Base-by-base conservation (phyloP, 2,329 filamentous ascomycete species). In the Dactylellina cionopaga region DNA sequence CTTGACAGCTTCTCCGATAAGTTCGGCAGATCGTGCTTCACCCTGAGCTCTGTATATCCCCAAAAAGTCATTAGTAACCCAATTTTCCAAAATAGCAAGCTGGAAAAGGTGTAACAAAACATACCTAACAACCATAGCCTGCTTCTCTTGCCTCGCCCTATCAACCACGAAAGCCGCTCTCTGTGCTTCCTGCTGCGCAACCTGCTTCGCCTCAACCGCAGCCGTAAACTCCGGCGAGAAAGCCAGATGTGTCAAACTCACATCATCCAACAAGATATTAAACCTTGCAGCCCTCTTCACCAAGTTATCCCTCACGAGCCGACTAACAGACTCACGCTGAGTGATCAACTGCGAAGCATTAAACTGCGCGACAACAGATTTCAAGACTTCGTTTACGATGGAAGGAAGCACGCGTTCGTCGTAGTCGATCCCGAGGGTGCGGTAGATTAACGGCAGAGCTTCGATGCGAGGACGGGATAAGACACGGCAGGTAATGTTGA, bases 401-500 rank as follows among this genome's bases (percentile, higher is more conserved):
- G 93, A 97, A 5, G 95, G 95, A 75, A 99, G 85, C 41, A 99
- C 92, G 73, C 95, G 87, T 87, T 99, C 95, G 79, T 99, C 95
- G 80, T 98, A 99, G 83, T 99, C 95, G 64, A 89, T 89, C 60
- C 95, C 95, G 33, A 99, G 86, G 0, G 95, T 99, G 76, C 95
- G 87, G 86, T 98, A 99, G 79, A 99, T 99, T 83, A 96, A 92
- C 15, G 95, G 95, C 41, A 99, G 88, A 29, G 93, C 91, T 76
- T 91, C 88, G 79, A 99, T 84, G 68, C 92, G 88, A 64, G 95
- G 95, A 78, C 92, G 86, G 69, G 94, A 97, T 58, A 99, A 91
- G 69, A 99, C 95, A 91, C 95, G 94, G 83, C 95, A 99, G 80
- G 94, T 99, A 81, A 99, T 98, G 87, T 99, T 99, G 80, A 98